Conservation (phyloP, 1,284 basidiomycete species). For the Mrakiaceae sp. region DNA sequence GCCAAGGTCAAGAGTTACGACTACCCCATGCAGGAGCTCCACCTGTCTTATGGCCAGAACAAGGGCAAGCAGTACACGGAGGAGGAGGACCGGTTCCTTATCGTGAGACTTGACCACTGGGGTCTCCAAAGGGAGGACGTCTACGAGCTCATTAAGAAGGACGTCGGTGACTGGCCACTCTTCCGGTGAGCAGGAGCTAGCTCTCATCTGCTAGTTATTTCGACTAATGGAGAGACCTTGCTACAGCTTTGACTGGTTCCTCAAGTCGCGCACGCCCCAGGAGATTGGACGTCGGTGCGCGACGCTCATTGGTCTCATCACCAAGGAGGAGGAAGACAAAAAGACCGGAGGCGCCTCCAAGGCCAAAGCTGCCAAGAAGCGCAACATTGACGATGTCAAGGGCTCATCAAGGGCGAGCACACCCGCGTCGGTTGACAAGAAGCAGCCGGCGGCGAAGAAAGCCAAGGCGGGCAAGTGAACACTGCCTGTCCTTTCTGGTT, state of each 20-base stretch:
- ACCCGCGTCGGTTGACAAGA: too few species aligned
- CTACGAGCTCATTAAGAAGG: slow-evolving; percentile 91
- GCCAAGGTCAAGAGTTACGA: slow-evolving; percentile 70
- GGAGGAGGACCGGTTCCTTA: slow-evolving; percentile 91
- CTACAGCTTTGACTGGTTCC: slow-evolving; percentile 83
- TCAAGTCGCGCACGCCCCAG: slow-evolving; percentile 85
- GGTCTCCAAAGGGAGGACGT: slow-evolving; percentile 85
- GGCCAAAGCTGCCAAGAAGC: slow-evolving; percentile 4
- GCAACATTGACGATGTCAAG: too few species aligned
- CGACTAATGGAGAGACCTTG: background rate
- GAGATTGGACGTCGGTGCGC: slow-evolving; percentile 84
- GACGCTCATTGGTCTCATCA: slow-evolving; percentile 78
- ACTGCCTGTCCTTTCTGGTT: background rate
- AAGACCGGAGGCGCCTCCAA: slow-evolving; percentile 25
- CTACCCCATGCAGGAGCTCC: slow-evolving; percentile 89
- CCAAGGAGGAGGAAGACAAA: slow-evolving; percentile 68
- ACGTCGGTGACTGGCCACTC: slow-evolving; percentile 90
- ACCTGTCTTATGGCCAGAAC: slow-evolving; percentile 85
- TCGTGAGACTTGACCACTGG: slow-evolving; percentile 83
- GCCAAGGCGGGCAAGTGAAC: background rate
- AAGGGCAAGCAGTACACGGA: slow-evolving; percentile 94
- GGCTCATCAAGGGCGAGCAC: too few species aligned
- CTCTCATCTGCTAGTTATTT: background rate
- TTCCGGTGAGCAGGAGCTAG: slow-evolving; percentile 46
- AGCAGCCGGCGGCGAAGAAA: too few species aligned